phyloP scores from a whole-genome alignment of 805 yeast genomes.

The Blastobotrys terrestris region DNA sequence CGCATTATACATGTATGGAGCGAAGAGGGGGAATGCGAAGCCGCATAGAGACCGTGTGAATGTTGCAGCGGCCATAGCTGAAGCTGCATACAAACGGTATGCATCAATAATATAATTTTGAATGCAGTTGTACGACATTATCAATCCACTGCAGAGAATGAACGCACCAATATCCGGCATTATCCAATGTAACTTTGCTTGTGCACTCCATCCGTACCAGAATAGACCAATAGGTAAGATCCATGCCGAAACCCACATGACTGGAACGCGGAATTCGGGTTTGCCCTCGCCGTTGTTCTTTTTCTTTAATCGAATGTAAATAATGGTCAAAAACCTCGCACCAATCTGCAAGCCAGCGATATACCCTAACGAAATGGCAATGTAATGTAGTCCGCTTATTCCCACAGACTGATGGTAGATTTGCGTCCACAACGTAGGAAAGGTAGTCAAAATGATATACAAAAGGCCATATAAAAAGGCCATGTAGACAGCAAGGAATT shows the following conservation, averaged over 20 bases:
- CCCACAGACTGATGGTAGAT: constrained; percentile 44
- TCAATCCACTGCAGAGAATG: constrained; percentile 50
- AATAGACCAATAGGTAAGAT: constrained; percentile 54
- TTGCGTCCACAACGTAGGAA: constrained; percentile 46
- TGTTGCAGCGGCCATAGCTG: constrained; percentile 60
- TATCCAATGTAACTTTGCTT: constrained; percentile 51
- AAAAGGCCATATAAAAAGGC: constrained; percentile 63
- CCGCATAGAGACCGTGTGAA: constrained; percentile 61
- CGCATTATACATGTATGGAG: constrained; percentile 46
- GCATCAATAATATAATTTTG: constrained; percentile 64
- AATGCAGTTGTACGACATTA: constrained; percentile 55
- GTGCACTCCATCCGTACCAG: constrained; percentile 71
- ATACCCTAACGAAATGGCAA: constrained; percentile 35
- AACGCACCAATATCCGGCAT: constrained; percentile 59
- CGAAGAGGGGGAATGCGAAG: constrained; percentile 62
- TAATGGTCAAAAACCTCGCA: constrained; percentile 44
- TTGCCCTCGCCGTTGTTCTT: constrained; percentile 47
- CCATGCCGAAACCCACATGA: constrained; percentile 43
- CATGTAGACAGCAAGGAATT: constrained; percentile 56
- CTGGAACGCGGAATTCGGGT: constrained; percentile 57
- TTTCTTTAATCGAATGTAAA: constrained; percentile 39
- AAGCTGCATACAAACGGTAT: constrained; percentile 61
- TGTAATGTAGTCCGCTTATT: constrained; percentile 51
- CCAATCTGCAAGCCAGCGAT: constrained; percentile 52
- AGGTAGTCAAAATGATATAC: constrained; percentile 56